Conservation (phyloP, 1,284 basidiomycete species). For the Ceraceosorus bombacis region DNA sequence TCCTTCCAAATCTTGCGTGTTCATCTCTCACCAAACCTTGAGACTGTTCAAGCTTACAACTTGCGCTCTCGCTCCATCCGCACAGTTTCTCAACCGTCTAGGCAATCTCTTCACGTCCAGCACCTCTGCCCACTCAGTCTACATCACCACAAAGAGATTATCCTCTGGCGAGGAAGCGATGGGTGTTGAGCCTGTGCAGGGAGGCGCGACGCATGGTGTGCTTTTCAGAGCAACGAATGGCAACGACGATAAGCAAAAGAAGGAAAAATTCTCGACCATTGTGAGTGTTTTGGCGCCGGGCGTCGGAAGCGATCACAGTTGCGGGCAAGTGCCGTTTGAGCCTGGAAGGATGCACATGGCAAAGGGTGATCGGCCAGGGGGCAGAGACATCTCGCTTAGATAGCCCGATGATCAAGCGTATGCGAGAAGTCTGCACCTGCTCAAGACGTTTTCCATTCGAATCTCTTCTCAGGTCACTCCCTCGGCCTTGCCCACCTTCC, state of each 20-base stretch:
- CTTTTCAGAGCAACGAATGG: conserved; percentile 41
- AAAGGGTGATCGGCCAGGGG: no score
- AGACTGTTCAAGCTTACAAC: no score
- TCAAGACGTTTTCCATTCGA: background rate
- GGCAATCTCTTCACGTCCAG: conserved; percentile 27
- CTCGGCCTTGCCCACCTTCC: conserved; percentile 4
- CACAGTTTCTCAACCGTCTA: conserved; percentile 35
- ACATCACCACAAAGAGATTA: conserved; percentile 29
- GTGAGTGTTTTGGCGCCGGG: conserved; percentile 4
- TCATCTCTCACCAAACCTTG: no score
- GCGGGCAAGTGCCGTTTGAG: background rate
- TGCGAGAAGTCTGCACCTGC: no score
- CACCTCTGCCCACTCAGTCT: conserved; percentile 34
- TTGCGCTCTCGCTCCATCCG: no score
- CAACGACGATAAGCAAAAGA: conserved; percentile 7
- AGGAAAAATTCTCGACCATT: background rate
- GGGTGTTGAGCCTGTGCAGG: conserved; percentile 7
- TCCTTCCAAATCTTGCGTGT: no score
- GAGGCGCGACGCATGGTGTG: conserved; percentile 14
- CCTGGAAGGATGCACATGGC: background rate
- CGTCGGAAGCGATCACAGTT: background rate
- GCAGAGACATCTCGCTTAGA: no score
- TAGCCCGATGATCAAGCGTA: no score
- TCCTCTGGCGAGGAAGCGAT: conserved; percentile 10
- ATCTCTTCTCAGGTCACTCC: conserved; percentile 2